A percentile compares a stretch with the other conserved stretches of the same genome.
Evolutionary conservation across 73 alveolate species (phyloP).

Genomic region (Paramecium primaurelia): DNA sequence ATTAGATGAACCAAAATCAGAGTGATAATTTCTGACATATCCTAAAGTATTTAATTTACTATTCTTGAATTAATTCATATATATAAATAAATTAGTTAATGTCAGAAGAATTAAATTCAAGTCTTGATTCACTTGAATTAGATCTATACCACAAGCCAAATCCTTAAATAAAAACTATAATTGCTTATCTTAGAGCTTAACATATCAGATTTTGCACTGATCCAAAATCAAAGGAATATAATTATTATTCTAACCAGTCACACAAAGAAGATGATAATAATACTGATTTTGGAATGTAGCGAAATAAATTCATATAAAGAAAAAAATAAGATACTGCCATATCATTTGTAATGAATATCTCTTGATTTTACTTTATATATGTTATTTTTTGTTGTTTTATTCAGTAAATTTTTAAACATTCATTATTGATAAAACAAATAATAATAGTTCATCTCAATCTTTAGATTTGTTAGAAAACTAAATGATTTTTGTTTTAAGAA

Average conservation of each 20-base stretch:
- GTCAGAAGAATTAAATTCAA: constrained; percentile 25
- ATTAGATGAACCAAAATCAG: neutral
- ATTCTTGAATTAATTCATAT: neutral
- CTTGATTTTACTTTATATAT: neutral
- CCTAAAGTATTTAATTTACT: neutral
- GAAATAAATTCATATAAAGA: neutral
- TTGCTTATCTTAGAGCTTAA: neutral
- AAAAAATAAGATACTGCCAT: neutral
- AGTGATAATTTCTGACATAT: neutral
- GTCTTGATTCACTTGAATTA: neutral
- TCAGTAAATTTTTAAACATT: neutral
- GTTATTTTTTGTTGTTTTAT: neutral
- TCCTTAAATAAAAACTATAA: neutral
- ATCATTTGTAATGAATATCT: neutral
- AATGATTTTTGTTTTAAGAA: neutral
- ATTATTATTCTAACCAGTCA: neutral
- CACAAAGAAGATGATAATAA: neutral
- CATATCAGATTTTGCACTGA: neutral
- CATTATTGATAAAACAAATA: neutral
- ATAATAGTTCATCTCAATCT: neutral
- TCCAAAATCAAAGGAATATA: neutral
- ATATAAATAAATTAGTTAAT: neutral
- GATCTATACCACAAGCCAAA: neutral
- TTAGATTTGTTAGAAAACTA: neutral
- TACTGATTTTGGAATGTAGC: neutral